Evolutionary conservation across 768 basidiomycete species (phyloP).

Genomic region (Lactifluus pinguis): DNA sequence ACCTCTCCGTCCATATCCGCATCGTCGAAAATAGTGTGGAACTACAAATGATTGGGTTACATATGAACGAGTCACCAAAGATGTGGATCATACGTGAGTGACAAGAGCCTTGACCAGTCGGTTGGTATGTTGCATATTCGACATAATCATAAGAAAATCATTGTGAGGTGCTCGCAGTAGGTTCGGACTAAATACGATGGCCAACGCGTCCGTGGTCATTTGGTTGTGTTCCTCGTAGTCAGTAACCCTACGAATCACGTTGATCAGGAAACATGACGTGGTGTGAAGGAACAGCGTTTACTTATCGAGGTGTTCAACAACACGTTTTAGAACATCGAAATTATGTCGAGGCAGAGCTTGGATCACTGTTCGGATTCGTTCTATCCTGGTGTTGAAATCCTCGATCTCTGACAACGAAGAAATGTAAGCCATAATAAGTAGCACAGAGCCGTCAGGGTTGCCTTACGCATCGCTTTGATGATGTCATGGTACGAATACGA

Average conservation of each 20-base stretch:
- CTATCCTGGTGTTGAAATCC: constrained; percentile 57
- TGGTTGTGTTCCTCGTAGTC: constrained; percentile 85
- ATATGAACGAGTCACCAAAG: neutral
- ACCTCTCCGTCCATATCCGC: constrained; percentile 34
- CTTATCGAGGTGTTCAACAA: constrained; percentile 80
- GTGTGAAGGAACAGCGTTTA: constrained; percentile 23
- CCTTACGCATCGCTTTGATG: constrained; percentile 60
- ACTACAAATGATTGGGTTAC: constrained; percentile 31
- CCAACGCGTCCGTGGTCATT: constrained; percentile 79
- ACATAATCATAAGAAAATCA: constrained; percentile 66
- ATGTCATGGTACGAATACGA: constrained; percentile 55
- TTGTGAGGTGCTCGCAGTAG: constrained; percentile 69
- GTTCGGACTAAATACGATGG: constrained; percentile 82
- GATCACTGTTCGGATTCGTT: constrained; percentile 56
- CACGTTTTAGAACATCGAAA: constrained; percentile 70
- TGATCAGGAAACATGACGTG: neutral
- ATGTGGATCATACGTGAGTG: constrained; percentile 51
- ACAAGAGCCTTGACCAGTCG: constrained; percentile 37
- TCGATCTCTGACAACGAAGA: constrained; percentile 43
- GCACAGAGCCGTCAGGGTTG: neutral
- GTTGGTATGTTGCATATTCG: constrained; percentile 48
- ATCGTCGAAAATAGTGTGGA: constrained; percentile 61
- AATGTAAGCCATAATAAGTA: neutral
- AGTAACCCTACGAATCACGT: constrained; percentile 47
- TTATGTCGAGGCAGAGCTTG: constrained; percentile 62